Evolutionary conservation across 2,329 filamentous ascomycete genomes (phyloP), one percentile per base, ranked within the genome.

Genomic region (Penicillium sp.): DNA sequence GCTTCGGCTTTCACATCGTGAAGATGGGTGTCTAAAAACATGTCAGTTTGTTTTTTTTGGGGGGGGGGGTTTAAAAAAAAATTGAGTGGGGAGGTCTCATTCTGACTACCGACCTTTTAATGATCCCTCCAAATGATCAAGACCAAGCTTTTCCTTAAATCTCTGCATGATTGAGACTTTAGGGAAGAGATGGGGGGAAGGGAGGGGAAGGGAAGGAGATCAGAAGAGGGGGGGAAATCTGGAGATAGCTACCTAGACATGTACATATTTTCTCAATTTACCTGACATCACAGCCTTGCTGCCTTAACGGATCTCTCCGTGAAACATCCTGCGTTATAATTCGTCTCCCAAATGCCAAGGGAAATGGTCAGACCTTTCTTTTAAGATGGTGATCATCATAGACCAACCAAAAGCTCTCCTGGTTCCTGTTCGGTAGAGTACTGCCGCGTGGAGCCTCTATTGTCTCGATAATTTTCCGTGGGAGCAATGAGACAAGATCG

Each of bases 1-100:
- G 82, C 80, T 58, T 80, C 75, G 60, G 83, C 76, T 66, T 82
- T 75, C 42, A 71, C 69, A 52, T 74, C 70, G 34, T 76, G 62
- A 23, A 76, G 60, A 48, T 70, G 66, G 40, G 71, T 64, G 36
- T 71, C 73, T 76, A 10, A 23, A 18, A 11, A 26, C 9, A 34
- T 42, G 29, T 49, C 14, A 42, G 19, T 26, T 13, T 13, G 23
- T 23, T 23, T 23, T 23, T 23, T 23, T 23, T 38, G 10, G 13
- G 29, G n/a, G 18, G 35, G 9, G 35, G 46, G n/a, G n/a, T n/a
- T n/a, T n/a, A n/a, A n/a, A n/a, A n/a, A n/a, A n/a, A n/a, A n/a
- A n/a, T n/a, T n/a, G n/a, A n/a, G 47, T 11, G 42, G 35, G 19
- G 27, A 39, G n/a, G n/a, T 34, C 3, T n/a, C 16, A 18, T 4